These are phyloP conservation scores for Gymnopilus junonius DNA, from an alignment of 768 basidiomycete species.

Conservation along the genomic window DNA sequence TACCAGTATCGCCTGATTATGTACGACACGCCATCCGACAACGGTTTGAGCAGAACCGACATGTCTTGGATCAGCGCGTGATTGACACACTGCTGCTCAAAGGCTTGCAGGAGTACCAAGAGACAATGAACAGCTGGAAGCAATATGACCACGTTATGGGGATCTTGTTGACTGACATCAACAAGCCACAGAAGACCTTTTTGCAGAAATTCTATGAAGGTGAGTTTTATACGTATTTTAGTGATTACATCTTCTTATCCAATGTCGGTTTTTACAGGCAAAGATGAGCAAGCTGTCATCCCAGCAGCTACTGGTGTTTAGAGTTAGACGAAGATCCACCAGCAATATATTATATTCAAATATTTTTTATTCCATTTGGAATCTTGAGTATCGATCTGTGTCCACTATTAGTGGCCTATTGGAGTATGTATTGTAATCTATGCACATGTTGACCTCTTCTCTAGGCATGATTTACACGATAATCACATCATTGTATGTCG, in stretches of 20 bases:
- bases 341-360: constrained; percentile 13
- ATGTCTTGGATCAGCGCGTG: constrained; percentile 79
- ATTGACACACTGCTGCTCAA: constrained; percentile 90
- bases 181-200: constrained; percentile 59
- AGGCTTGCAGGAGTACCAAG: constrained; percentile 87
- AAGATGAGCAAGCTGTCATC: constrained; percentile 72
- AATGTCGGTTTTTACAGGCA: constrained; percentile 45
- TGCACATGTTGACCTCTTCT: too few relatives aligned
- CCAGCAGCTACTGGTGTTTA: constrained; percentile 69
- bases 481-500: background rate
- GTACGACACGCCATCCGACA: constrained; percentile 84
- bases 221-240: constrained; percentile 36
- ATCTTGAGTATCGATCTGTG: background rate
- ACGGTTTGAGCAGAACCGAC: constrained; percentile 84
- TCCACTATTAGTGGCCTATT: too few relatives aligned
- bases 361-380: background rate
- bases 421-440: too few relatives aligned
- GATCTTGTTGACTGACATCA: constrained; percentile 57
- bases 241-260: background rate
- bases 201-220: constrained; percentile 87
- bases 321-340: constrained; percentile 12
- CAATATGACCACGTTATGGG: constrained; percentile 82
- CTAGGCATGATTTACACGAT: too few relatives aligned
- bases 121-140: constrained; percentile 95
- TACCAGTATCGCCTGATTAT: constrained; percentile 77